Conservation (phyloP, 2,329 filamentous ascomycete genomes). For the Pseudopyricularia javanii region DNA sequence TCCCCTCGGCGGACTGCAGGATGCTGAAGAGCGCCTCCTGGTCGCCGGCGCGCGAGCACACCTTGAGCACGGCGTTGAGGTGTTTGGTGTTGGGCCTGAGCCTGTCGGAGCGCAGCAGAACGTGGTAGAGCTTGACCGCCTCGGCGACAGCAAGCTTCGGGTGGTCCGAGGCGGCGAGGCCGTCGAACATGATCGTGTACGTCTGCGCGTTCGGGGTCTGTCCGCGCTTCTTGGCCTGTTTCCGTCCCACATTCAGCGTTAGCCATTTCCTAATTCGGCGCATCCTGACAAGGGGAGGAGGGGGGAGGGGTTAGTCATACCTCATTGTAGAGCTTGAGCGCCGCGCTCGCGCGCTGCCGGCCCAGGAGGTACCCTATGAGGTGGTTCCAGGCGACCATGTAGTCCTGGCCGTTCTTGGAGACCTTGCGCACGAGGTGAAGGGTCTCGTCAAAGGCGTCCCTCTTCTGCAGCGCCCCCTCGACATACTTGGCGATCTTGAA, state of each 20-base stretch:
- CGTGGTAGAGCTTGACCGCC: conserved; percentile 65
- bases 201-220: conserved; percentile 72
- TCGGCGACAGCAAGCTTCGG: conserved; percentile 48
- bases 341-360: conserved; percentile 45
- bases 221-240: conserved; percentile 85
- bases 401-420: conserved; percentile 45
- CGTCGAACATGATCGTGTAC: conserved; percentile 72
- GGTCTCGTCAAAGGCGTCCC: conserved; percentile 53
- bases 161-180: conserved; percentile 51
- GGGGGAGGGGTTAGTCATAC: conserved; percentile 25
- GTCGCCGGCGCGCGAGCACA: conserved; percentile 63
- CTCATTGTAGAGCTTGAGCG: conserved; percentile 81
- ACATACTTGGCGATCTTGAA: conserved; percentile 61
- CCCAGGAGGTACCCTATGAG: conserved; percentile 61
- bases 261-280: neutral
- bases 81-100: conserved; percentile 69
- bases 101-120: conserved; percentile 50
- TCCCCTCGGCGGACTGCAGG: conserved; percentile 56
- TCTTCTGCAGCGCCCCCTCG: conserved; percentile 39
- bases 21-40: conserved; percentile 73
- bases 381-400: conserved; percentile 78
- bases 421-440: conserved; percentile 54
- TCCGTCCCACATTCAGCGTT: neutral
- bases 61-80: conserved; percentile 75
- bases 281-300: neutral